Evolutionary conservation across 108 stramenopile genomes (phyloP).

Genomic region (Cyclotella baltica): DNA sequence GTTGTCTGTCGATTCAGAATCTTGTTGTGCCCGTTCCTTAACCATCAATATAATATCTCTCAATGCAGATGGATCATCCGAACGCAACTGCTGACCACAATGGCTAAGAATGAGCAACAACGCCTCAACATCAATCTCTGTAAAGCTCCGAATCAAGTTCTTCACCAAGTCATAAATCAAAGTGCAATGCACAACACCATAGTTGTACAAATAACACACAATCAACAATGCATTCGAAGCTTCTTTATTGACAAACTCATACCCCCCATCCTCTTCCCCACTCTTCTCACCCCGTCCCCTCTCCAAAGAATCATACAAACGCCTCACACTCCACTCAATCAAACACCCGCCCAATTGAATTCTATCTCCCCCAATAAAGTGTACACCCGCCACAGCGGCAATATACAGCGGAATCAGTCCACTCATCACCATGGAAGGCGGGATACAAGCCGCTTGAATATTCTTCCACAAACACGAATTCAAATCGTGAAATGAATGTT

Average conservation of each 20-base stretch:
- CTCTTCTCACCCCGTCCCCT: constrained; percentile 16
- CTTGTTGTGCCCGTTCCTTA: constrained; percentile 66
- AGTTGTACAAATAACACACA: constrained; percentile 94
- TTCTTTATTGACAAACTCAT: constrained; percentile 62
- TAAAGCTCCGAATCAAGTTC: constrained; percentile 80
- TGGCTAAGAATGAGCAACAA: constrained; percentile 87
- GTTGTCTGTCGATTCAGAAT: constrained; percentile 6
- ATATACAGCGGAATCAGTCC: constrained; percentile 85
- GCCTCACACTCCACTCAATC: constrained; percentile 66
- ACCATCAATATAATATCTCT: constrained; percentile 93
- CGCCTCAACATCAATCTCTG: constrained; percentile 88
- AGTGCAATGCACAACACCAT: constrained; percentile 84
- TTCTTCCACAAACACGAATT: constrained; percentile 83
- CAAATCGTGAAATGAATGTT: constrained; percentile 68
- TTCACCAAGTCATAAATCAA: constrained; percentile 92
- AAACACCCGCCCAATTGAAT: constrained; percentile 79
- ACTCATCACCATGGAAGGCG: constrained; percentile 72
- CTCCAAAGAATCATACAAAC: constrained; percentile 46
- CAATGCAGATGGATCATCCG: constrained; percentile 92
- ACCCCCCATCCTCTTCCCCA: constrained; percentile 31
- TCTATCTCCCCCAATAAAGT: constrained; percentile 83
- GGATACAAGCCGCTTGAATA: constrained; percentile 68
- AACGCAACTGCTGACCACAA: constrained; percentile 86
- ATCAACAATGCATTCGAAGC: constrained; percentile 85
- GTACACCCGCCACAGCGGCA: constrained; percentile 77